Evolutionary conservation across 2,329 filamentous ascomycete genomes (phyloP).

Genomic region (Aspergillus sp.): DNA sequence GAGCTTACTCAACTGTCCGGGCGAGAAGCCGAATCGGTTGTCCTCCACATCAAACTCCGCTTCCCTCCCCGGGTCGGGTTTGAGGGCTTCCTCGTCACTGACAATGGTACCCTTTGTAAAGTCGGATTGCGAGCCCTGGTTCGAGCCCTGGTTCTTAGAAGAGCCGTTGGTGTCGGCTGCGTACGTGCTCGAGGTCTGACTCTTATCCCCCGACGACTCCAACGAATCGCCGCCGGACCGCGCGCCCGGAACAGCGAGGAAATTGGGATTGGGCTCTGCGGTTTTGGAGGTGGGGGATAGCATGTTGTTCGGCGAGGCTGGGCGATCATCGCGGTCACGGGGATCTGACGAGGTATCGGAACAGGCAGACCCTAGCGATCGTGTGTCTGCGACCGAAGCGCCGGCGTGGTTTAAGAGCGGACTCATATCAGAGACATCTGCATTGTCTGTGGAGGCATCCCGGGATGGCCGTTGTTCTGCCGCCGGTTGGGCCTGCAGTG

Average conservation of each 20-base stretch:
- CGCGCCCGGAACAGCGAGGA: slow-evolving; percentile 54
- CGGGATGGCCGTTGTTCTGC: slow-evolving; percentile 26
- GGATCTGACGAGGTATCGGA: slow-evolving; percentile 51
- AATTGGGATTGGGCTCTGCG: slow-evolving; percentile 44
- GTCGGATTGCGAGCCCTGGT: slow-evolving; percentile 36
- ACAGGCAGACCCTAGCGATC: slow-evolving; percentile 44
- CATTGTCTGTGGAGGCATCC: slow-evolving; percentile 29
- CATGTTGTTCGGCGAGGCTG: slow-evolving; percentile 58
- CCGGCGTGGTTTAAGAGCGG: slow-evolving; percentile 21
- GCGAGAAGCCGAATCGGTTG: slow-evolving; percentile 64
- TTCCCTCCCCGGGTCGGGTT: slow-evolving; percentile 62
- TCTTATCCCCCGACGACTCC: slow-evolving; percentile 53
- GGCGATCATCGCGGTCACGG: slow-evolving; percentile 46
- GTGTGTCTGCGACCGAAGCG: slow-evolving; percentile 41
- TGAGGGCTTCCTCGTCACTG: slow-evolving; percentile 54
- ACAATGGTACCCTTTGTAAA: slow-evolving; percentile 41
- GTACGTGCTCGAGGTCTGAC: slow-evolving; percentile 43
- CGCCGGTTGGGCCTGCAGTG: slow-evolving; percentile 26
- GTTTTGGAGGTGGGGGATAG: slow-evolving; percentile 51
- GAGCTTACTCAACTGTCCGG: slow-evolving; percentile 65
- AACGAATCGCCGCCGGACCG: slow-evolving; percentile 56
- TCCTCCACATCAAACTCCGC: slow-evolving; percentile 57
- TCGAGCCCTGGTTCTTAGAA: slow-evolving; percentile 32
- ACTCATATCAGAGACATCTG: slow-evolving; percentile 21
- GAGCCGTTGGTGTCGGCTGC: slow-evolving; percentile 47